Evolutionary conservation across 1,284 basidiomycete species (phyloP).

Genomic region (Cutaneotrichosporon dermatis): DNA sequence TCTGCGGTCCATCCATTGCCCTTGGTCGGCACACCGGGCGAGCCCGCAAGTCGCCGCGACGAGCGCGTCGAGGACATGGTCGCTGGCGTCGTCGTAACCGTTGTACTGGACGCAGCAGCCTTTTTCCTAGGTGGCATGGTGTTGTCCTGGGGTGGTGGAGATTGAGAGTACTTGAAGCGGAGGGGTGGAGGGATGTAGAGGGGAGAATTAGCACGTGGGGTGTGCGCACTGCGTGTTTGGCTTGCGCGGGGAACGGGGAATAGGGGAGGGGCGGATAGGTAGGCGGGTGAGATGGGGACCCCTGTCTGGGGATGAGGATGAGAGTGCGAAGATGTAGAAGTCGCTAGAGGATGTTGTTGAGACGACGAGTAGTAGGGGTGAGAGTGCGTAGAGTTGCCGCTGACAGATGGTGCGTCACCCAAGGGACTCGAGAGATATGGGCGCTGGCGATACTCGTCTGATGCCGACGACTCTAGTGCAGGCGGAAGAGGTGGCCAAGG

Average conservation of each 20-base stretch:
- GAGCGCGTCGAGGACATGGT: constrained; percentile 18
- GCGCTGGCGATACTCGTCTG: constrained; percentile 8
- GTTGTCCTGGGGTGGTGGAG: constrained; percentile 21
- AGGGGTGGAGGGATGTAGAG: constrained; percentile 41
- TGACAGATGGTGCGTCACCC: constrained; percentile 12
- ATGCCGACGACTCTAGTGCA: not conserved
- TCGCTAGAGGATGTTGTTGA: constrained; percentile 1
- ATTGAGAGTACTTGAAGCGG: constrained; percentile 40
- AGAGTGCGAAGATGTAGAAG: constrained; percentile 7
- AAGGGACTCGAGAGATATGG: constrained; percentile 21
- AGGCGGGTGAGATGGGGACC: constrained; percentile 12
- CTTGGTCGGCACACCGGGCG: constrained; percentile 8
- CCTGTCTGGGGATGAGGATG: not conserved
- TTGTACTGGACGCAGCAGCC: constrained; percentile 24
- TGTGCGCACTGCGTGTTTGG: not conserved
- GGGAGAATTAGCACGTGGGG: constrained; percentile 23
- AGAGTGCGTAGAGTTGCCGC: constrained; percentile 1
- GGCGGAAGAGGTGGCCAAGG: constrained; percentile 18
- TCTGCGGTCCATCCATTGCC: constrained; percentile 44
- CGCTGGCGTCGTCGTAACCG: constrained; percentile 20
- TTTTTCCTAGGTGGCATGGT: constrained; percentile 41
- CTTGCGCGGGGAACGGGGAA: constrained; percentile 3
- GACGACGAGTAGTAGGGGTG: not conserved
- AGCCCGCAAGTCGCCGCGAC: constrained; percentile 12
- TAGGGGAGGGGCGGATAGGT: constrained; percentile 15